Conservation (phyloP, 75 land plant genomes). For the Larix kaempferi region DNA sequence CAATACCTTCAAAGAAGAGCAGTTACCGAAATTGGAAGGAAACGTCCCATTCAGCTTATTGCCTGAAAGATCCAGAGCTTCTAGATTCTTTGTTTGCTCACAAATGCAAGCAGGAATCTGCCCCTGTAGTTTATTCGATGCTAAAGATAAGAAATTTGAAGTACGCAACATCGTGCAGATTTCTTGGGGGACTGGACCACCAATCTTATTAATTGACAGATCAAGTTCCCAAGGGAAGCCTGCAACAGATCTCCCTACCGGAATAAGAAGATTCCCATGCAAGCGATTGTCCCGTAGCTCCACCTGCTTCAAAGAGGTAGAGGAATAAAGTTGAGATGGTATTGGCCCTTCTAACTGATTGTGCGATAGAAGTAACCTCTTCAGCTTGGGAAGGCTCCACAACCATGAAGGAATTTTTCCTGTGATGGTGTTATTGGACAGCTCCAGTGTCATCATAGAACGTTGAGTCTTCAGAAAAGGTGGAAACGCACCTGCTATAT, state of each 20-base stretch:
- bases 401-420: background rate
- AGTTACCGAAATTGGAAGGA: background rate
- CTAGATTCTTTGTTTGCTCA: background rate
- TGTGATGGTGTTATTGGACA: background rate
- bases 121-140: background rate
- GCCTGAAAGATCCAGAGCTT: background rate
- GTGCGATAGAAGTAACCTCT: background rate
- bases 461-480: background rate
- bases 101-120: background rate
- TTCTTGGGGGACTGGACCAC: background rate
- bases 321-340: background rate
- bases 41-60: background rate
- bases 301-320: background rate
- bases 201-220: background rate
- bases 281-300: background rate
- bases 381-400: background rate
- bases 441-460: background rate
- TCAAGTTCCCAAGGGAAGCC: background rate
- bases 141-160: background rate
- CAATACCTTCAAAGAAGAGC: background rate
- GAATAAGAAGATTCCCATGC: background rate
- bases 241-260: background rate
- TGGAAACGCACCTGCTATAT: too few relatives aligned
- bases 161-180: background rate
- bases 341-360: conserved; percentile 1